Conservation (phyloP, 1,139 yeast genomes). For the Kodamaea ohmeri region DNA sequence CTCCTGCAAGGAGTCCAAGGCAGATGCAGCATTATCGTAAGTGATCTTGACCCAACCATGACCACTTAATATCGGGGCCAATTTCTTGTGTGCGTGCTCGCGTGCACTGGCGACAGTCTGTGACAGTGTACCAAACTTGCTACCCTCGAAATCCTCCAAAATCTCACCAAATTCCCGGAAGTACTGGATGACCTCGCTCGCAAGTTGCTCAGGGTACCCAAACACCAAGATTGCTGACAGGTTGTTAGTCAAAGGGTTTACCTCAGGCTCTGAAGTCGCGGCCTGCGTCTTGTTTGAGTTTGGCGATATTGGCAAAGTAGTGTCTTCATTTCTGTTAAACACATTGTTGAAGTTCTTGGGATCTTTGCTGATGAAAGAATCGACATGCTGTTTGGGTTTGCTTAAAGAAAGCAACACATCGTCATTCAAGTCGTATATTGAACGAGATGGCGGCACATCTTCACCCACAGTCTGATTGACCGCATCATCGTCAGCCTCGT, state of each 20-base stretch:
- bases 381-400: slow-evolving; percentile 32
- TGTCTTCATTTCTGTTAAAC: slow-evolving; percentile 34
- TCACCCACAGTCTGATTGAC: slow-evolving; percentile 33
- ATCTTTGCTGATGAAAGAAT: slow-evolving; percentile 42
- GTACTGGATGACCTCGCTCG: slow-evolving; percentile 65
- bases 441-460: slow-evolving; percentile 59
- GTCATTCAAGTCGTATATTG: slow-evolving; percentile 57
- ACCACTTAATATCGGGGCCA: slow-evolving; percentile 76
- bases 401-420: slow-evolving; percentile 35
- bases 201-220: slow-evolving; percentile 80
- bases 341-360: slow-evolving; percentile 47
- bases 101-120: slow-evolving; percentile 5
- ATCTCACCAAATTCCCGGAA: slow-evolving; percentile 81
- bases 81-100: slow-evolving; percentile 11
- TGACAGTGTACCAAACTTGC: slow-evolving; percentile 10
- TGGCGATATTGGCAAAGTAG: neutral
- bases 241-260: slow-evolving; percentile 26
- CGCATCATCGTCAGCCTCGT: slow-evolving; percentile 21
- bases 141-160: slow-evolving; percentile 65
- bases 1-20: slow-evolving; percentile 79
- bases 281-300: neutral
- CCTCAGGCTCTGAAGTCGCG: slow-evolving; percentile 6
- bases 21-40: slow-evolving; percentile 71
- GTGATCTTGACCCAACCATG: slow-evolving; percentile 87
- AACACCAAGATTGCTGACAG: slow-evolving; percentile 78